Conservation (phyloP, 2,329 filamentous ascomycete genomes). For the Alternaria sp. region DNA sequence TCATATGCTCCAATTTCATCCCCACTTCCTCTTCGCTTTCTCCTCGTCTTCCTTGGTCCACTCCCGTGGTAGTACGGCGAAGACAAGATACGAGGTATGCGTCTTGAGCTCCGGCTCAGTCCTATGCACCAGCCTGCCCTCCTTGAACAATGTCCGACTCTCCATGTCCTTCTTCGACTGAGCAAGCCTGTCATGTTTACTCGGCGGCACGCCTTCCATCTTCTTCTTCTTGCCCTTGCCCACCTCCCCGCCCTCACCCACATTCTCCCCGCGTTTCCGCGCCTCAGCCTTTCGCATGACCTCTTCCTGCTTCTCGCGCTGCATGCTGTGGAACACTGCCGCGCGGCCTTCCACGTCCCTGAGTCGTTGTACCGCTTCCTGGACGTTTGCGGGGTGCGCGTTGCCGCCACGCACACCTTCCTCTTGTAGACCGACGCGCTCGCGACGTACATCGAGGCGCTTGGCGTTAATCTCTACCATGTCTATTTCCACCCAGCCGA, state of each 20-base stretch:
- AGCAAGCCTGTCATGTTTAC: slow-evolving; percentile 40
- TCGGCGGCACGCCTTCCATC: slow-evolving; percentile 32
- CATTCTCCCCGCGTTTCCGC: slow-evolving; percentile 41
- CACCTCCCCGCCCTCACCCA: slow-evolving; percentile 12
- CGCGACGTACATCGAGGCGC: slow-evolving; percentile 80
- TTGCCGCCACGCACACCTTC: slow-evolving; percentile 73
- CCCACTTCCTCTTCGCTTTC: slow-evolving; percentile 59
- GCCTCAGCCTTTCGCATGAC: slow-evolving; percentile 51
- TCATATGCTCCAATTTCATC: not conserved
- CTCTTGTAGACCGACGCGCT: slow-evolving; percentile 75
- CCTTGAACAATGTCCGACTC: slow-evolving; percentile 62
- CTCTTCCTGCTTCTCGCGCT: slow-evolving; percentile 50
- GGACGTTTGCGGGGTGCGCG: slow-evolving; percentile 73
- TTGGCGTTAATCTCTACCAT: slow-evolving; percentile 90
- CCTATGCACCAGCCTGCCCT: slow-evolving; percentile 79
- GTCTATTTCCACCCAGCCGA: slow-evolving; percentile 89
- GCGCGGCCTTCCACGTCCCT: slow-evolving; percentile 74
- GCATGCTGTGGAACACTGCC: slow-evolving; percentile 65
- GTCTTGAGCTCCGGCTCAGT: slow-evolving; percentile 90
- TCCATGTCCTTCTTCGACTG: slow-evolving; percentile 36
- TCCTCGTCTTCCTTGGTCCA: slow-evolving; percentile 87
- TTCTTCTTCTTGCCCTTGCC: slow-evolving; percentile 23
- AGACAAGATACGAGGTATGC: slow-evolving; percentile 96
- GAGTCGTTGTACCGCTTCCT: slow-evolving; percentile 77
- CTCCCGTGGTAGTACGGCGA: slow-evolving; percentile 84